These are phyloP conservation scores for Aristolochia contorta DNA, from an alignment of 164 flowering plant species.

Conservation along the genomic window DNA sequence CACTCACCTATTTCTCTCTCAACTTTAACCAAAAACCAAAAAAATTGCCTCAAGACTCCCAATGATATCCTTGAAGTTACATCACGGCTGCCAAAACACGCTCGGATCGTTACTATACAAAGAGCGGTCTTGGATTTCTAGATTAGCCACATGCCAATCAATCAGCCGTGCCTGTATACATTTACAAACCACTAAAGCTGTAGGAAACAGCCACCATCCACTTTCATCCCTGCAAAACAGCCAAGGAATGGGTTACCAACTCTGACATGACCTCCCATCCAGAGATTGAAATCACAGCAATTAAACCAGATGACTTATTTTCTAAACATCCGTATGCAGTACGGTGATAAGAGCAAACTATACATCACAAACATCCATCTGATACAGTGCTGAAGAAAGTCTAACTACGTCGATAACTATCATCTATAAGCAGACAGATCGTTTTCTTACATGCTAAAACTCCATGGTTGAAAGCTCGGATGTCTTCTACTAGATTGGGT, in stretches of 20 bases:
- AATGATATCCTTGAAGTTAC: neutral
- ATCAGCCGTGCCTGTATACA: conserved; percentile 76
- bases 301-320: neutral
- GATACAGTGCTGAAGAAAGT: too few species aligned
- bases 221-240: conserved; percentile 73
- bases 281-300: too few species aligned
- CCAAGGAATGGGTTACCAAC: neutral
- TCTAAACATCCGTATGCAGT: too few species aligned
- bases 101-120: conserved; percentile 80
- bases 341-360: too few species aligned
- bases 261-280: too few species aligned
- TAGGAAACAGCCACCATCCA: conserved; percentile 98
- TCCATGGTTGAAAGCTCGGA: conserved; percentile 56
- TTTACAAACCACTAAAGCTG: conserved; percentile 80
- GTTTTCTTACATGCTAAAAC: conserved; percentile 71
- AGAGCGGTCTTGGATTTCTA: conserved; percentile 97
- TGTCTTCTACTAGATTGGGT: conserved; percentile 40
- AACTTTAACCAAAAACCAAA: too few species aligned
- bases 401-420: too few species aligned
- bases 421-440: neutral
- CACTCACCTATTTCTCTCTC: too few species aligned
- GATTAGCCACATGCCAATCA: conserved; percentile 92
- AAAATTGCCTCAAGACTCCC: too few species aligned
- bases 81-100: conserved; percentile 90
- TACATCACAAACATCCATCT: too few species aligned